Conservation (phyloP, 345 rosid genomes). For the Brassica nigra region DNA sequence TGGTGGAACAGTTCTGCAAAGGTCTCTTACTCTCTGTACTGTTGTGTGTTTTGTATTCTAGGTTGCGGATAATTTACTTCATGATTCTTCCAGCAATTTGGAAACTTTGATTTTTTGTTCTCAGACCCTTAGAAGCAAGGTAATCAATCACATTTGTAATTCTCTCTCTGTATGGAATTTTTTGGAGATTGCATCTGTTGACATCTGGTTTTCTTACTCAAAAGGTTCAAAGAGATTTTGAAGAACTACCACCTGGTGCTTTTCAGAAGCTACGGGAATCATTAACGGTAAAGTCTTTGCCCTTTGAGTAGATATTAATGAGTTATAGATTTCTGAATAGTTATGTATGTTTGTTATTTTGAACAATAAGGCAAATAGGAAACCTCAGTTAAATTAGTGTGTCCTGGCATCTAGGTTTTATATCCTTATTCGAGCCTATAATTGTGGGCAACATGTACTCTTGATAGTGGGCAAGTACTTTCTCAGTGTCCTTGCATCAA, state of each 20-base stretch:
- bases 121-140: conserved; percentile 99
- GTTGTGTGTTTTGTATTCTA: conserved; percentile 35
- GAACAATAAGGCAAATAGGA: not conserved
- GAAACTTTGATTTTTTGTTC: conserved; percentile 98
- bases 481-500: not conserved
- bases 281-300: conserved; percentile 64
- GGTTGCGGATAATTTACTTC: conserved; percentile 99
- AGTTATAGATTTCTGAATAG: conserved; percentile 1
- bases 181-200: conserved; percentile 23
- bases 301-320: not conserved
- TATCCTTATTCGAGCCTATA: not conserved
- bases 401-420: conserved; percentile 5
- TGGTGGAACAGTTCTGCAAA: conserved; percentile 2
- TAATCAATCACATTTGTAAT: conserved; percentile 32
- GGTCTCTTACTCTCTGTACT: conserved; percentile 7
- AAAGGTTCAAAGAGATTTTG: conserved; percentile 98
- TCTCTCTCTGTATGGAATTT: conserved; percentile 4
- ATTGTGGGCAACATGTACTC: not conserved
- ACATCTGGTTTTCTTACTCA: conserved; percentile 26
- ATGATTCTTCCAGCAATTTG: conserved; percentile 91
- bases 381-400: not conserved
- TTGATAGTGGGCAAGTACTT: not conserved
- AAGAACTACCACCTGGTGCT: conserved; percentile 95
- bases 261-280: conserved; percentile 79
- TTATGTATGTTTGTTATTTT: conserved; percentile 3